These are phyloP conservation scores for Chrysanthemum seticuspe DNA, from an alignment of 129 eudicot genomes.

Conservation along the genomic window DNA sequence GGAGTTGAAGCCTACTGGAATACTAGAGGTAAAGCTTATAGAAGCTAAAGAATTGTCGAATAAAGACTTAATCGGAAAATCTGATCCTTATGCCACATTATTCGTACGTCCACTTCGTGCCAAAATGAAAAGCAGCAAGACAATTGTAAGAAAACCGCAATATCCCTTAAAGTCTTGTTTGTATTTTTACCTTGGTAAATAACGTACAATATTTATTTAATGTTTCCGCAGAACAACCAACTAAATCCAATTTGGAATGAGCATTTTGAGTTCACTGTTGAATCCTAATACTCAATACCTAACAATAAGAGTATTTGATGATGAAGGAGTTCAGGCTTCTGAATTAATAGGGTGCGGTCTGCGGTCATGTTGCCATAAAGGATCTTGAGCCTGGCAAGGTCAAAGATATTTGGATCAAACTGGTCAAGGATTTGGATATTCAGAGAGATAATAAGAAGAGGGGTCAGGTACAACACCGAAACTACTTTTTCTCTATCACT, in stretches of 20 bases:
- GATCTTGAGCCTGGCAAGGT: slow-evolving; percentile 86
- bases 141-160: slow-evolving; percentile 46
- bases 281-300: slow-evolving; percentile 70
- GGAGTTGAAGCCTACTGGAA: slow-evolving; percentile 78
- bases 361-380: slow-evolving; percentile 53
- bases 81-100: slow-evolving; percentile 76
- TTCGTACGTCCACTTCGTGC: slow-evolving; percentile 75
- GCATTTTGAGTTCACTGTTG: slow-evolving; percentile 82
- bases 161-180: not conserved
- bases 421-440: slow-evolving; percentile 76
- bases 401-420: slow-evolving; percentile 75
- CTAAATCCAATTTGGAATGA: slow-evolving; percentile 98
- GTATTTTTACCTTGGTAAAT: not conserved
- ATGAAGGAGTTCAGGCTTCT: slow-evolving; percentile 91
- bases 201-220: too few species aligned
- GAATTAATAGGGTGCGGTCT: slow-evolving; percentile 85
- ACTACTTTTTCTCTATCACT: not conserved
- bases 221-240: slow-evolving; percentile 57
- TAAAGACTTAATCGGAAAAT: slow-evolving; percentile 81
- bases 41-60: slow-evolving; percentile 80
- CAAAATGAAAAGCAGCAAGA: slow-evolving; percentile 66
- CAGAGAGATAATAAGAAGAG: slow-evolving; percentile 82
- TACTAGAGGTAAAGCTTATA: slow-evolving; percentile 73
- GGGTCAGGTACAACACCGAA: slow-evolving; percentile 55
- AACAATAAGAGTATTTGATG: slow-evolving; percentile 77